Conservation (phyloP, 2,329 filamentous ascomycete species). For the Venturia carpophila region DNA sequence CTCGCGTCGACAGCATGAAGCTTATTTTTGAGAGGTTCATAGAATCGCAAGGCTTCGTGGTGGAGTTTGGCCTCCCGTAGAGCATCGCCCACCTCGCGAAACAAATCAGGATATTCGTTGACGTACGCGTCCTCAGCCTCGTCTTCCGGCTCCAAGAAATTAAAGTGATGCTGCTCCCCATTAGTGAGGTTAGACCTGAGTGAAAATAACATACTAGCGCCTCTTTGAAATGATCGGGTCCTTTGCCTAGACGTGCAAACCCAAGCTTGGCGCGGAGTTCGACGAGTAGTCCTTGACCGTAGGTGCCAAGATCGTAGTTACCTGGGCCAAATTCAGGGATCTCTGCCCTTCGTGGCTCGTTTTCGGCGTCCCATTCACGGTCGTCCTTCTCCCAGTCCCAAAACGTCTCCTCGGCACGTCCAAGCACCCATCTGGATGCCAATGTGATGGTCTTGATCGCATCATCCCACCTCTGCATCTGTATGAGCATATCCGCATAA, state of each 20-base stretch:
- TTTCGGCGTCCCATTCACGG: constrained; percentile 76
- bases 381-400: constrained; percentile 74
- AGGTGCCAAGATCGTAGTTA: constrained; percentile 48
- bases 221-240: constrained; percentile 55
- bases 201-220: constrained; percentile 53
- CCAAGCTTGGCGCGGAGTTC: constrained; percentile 81
- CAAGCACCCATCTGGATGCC: constrained; percentile 74
- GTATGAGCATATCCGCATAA: constrained; percentile 72
- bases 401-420: constrained; percentile 61
- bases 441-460: constrained; percentile 64
- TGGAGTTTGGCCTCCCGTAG: constrained; percentile 45
- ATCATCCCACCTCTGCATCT: constrained; percentile 53
- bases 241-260: constrained; percentile 68
- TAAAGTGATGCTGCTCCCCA: constrained; percentile 43
- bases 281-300: constrained; percentile 67
- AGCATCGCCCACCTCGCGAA: constrained; percentile 60
- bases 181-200: constrained; percentile 1
- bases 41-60: constrained; percentile 52
- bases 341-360: constrained; percentile 56
- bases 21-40: constrained; percentile 41
- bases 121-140: constrained; percentile 44
- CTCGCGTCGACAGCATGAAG: constrained; percentile 41
- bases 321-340: constrained; percentile 54
- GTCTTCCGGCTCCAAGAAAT: constrained; percentile 61
- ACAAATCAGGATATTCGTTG: constrained; percentile 67